Percentiles rank a stretch among this genome's conserved stretches.
Evolutionary conservation across 768 basidiomycete species (phyloP).

Genomic region (Pisolithus tinctorius): DNA sequence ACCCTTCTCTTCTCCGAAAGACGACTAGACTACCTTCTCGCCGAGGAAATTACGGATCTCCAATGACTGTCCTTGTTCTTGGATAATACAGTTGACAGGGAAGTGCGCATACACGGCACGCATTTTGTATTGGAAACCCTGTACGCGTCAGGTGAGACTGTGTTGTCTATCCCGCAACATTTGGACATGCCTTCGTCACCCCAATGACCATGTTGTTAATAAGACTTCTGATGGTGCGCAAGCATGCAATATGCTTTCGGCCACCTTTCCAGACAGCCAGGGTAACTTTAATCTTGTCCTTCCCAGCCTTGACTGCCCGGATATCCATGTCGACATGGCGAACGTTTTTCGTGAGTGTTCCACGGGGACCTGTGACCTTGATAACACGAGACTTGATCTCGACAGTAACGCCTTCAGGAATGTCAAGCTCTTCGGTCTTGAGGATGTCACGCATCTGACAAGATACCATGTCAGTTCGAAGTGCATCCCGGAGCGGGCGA

Average conservation of each 20-base stretch:
- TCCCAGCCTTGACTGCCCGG: slow-evolving; percentile 64
- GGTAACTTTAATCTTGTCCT: slow-evolving; percentile 66
- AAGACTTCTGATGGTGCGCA: slow-evolving; percentile 90
- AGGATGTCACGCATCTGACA: slow-evolving; percentile 85
- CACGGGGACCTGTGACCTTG: slow-evolving; percentile 88
- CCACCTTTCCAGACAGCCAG: slow-evolving; percentile 97
- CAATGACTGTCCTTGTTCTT: slow-evolving; percentile 59
- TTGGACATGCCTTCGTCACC: slow-evolving; percentile 73
- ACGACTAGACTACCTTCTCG: slow-evolving; percentile 60
- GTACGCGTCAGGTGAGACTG: slow-evolving; percentile 3
- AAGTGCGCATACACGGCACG: slow-evolving; percentile 99
- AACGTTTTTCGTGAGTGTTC: slow-evolving; percentile 86
- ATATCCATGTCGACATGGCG: slow-evolving; percentile 95
- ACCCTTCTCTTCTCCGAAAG: background rate
- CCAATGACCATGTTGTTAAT: slow-evolving; percentile 98
- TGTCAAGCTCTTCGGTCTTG: slow-evolving; percentile 87
- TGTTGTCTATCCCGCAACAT: background rate
- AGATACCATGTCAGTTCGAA: slow-evolving; percentile 19
- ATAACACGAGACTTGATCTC: slow-evolving; percentile 87
- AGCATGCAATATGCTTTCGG: slow-evolving; percentile 97
- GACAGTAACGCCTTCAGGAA: slow-evolving; percentile 82
- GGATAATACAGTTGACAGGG: slow-evolving; percentile 97
- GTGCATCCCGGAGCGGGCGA: slow-evolving; percentile 24
- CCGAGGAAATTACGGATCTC: slow-evolving; percentile 96
- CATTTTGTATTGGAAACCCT: slow-evolving; percentile 99